These are phyloP conservation scores for Boeremia lycopersici DNA, from an alignment of 2,329 filamentous ascomycete genomes.

Conservation along the genomic window DNA sequence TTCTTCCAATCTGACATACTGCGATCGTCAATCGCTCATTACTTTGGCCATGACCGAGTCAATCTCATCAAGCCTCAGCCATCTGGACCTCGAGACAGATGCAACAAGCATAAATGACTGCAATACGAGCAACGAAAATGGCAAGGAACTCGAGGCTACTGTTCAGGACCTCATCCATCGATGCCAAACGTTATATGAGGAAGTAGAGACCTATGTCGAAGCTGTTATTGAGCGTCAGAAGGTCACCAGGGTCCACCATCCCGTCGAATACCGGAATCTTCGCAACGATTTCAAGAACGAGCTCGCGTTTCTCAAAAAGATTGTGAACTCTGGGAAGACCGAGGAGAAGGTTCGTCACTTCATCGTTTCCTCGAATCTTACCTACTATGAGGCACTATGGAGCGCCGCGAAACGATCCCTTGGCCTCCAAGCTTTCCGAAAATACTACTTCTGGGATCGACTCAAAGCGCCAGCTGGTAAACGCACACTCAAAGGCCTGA, in stretches of 20 bases:
- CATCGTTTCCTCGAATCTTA: constrained; percentile 68
- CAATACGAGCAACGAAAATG: not conserved
- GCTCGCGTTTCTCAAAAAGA: constrained; percentile 40
- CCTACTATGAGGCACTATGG: constrained; percentile 70
- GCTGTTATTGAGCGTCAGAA: constrained; percentile 42
- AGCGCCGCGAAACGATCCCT: constrained; percentile 62
- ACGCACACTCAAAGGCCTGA: constrained; percentile 33
- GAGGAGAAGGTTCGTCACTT: constrained; percentile 55
- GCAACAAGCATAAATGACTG: constrained; percentile 5
- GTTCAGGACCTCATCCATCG: constrained; percentile 45
- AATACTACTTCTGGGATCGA: constrained; percentile 45
- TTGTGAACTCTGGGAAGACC: constrained; percentile 29
- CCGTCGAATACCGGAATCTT: constrained; percentile 43
- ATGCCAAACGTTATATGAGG: constrained; percentile 47
- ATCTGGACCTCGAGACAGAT: constrained; percentile 19
- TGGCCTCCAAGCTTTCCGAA: constrained; percentile 61
- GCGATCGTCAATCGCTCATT: not conserved
- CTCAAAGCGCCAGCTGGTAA: constrained; percentile 24
- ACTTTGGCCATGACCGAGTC: constrained; percentile 22
- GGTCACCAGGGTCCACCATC: constrained; percentile 41
- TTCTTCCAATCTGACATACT: not conserved
- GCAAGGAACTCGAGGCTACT: constrained; percentile 29
- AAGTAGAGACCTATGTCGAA: constrained; percentile 50
- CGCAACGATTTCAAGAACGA: constrained; percentile 47
- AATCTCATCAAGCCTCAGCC: constrained; percentile 15